Base-by-base conservation (phyloP, 768 basidiomycete species). In the Boletus speciosus region DNA sequence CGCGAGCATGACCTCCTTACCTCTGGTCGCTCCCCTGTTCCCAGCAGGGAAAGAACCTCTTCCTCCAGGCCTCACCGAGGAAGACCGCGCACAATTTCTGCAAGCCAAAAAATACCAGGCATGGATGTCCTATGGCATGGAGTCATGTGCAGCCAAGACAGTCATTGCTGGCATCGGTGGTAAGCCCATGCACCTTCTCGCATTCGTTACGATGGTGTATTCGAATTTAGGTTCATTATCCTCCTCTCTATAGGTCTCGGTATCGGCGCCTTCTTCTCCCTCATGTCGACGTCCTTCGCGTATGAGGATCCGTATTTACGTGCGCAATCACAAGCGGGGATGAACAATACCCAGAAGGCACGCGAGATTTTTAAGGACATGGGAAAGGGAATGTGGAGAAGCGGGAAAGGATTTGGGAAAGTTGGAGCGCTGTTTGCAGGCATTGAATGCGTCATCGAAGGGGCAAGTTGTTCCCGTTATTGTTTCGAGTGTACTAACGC, bases 351-450 rank as follows among this genome's bases (percentile, higher is more conserved):
- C 23, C 89, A 94, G 68, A 95, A 95, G 64, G 88, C 93, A 1
- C 77, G 81, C 42, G 84, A 86, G 60, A 83, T 96, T 35, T 89
- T 97, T 70, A 90, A 84, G 66, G 95, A 98, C 55, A 98, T 97
- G 91, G 95, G 95, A 1, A 83, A 79, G 60, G 88, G 86, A 34
- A 96, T 98, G 93, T 93, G 84, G 84, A 77, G 79, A 29, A 89
- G 79, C 46, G 95, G 96, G 19, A 94, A 88, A 70, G 88, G 93
- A 1, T 98, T 98, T 65, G 94, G 85, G 0, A 95, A 93, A 75
- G 92, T 98, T 43, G 96, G 93, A 16, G 91, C 91, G 12, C 65
- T 98, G 41, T 98, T 91, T 68, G 88, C 93, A n/a, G 94, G 95
- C 27, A 84, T 92, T 8, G 96, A 98, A 73, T 98, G 96, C 63